These are phyloP conservation scores for Russula vinacea DNA, from an alignment of 768 basidiomycete genomes.

Conservation along the genomic window DNA sequence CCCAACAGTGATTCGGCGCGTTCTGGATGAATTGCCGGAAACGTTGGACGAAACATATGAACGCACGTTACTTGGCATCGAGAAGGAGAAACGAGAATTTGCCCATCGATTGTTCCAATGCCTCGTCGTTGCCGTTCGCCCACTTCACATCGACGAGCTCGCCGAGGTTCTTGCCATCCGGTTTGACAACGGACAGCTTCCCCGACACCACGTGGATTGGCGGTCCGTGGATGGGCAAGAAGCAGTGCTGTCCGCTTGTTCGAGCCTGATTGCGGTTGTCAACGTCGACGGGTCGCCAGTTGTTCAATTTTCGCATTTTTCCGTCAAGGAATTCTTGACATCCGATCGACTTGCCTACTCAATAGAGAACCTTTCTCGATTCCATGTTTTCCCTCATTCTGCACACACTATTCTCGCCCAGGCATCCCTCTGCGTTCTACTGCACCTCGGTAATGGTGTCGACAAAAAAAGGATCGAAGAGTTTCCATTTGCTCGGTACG, in stretches of 20 bases:
- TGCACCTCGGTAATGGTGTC: background rate
- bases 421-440: conserved; percentile 10
- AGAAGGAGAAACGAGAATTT: background rate
- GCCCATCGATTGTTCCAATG: conserved; percentile 13
- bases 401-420: conserved; percentile 13
- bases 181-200: background rate
- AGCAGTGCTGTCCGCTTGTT: conserved; percentile 3
- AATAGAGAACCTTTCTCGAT: conserved; percentile 4
- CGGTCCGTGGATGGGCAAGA: conserved; percentile 8
- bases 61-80: background rate
- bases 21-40: conserved; percentile 3
- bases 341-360: background rate
- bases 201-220: conserved; percentile 1
- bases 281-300: conserved; percentile 2
- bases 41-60: conserved; percentile 18
- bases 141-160: conserved; percentile 6
- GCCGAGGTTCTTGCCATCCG: conserved; percentile 15
- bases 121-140: background rate
- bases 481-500: background rate
- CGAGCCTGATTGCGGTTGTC: conserved; percentile 3
- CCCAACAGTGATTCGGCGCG: background rate
- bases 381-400: background rate
- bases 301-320: conserved; percentile 25
- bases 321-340: conserved; percentile 22
- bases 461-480: background rate